phyloP scores from a whole-genome alignment of 345 rosid genomes.

The Combretum micranthum region DNA sequence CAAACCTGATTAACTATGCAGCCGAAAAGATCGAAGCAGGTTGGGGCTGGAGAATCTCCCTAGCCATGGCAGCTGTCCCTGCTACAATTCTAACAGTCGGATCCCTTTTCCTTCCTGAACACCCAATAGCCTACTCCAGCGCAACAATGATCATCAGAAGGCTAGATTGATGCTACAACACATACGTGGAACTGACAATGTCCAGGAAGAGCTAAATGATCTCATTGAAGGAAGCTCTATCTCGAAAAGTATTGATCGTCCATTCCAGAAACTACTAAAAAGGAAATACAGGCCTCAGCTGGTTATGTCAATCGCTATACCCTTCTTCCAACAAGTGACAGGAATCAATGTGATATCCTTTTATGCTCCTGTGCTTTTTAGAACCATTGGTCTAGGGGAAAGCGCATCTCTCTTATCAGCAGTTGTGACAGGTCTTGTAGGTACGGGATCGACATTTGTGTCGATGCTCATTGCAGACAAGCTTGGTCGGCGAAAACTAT shows the following conservation, averaged over 20 bases:
- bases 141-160: slow-evolving; percentile 9
- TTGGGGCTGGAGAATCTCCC: slow-evolving; percentile 45
- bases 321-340: slow-evolving; percentile 18
- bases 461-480: slow-evolving; percentile 75
- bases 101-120: slow-evolving; percentile 36
- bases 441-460: slow-evolving; percentile 50
- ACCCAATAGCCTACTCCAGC: slow-evolving; percentile 40
- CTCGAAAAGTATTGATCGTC: slow-evolving; percentile 19
- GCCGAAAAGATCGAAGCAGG: slow-evolving; percentile 29
- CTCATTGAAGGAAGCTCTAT: slow-evolving; percentile 26
- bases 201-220: slow-evolving; percentile 31
- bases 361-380: too few relatives aligned
- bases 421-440: slow-evolving; percentile 64
- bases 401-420: slow-evolving; percentile 71
- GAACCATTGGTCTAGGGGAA: too few relatives aligned
- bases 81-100: slow-evolving; percentile 26
- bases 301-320: slow-evolving; percentile 25
- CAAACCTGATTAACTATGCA: slow-evolving; percentile 29
- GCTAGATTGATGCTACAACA: slow-evolving; percentile 21
- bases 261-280: slow-evolving; percentile 20
- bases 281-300: slow-evolving; percentile 34
- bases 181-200: slow-evolving; percentile 23
- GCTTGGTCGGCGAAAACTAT: slow-evolving; percentile 68
- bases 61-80: slow-evolving; percentile 33
- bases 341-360: too few relatives aligned